Evolutionary conservation across 2,329 filamentous ascomycete genomes (phyloP).

Genomic region (Fusarium pseudocircinatum): DNA sequence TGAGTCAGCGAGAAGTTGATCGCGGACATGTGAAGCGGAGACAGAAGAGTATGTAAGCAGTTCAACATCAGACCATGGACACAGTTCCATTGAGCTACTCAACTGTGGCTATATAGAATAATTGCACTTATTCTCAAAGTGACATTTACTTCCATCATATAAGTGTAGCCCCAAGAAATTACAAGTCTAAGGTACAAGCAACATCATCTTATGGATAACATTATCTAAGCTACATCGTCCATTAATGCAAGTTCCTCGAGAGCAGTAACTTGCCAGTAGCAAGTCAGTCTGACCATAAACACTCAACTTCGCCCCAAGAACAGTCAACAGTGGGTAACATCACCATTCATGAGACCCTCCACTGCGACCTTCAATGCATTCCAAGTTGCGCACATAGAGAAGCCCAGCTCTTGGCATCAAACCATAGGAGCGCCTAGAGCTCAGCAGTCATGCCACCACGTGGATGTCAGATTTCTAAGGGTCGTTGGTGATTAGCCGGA

Average conservation of each 20-base stretch:
- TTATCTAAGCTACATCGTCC: too few relatives aligned
- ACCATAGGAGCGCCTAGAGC: neutral
- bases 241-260: too few relatives aligned
- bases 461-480: neutral
- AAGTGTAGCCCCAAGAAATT: too few relatives aligned
- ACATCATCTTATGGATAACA: too few relatives aligned
- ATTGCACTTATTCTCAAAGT: accelerated
- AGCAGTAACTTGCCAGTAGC: accelerated
- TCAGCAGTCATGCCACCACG: neutral
- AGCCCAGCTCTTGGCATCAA: neutral
- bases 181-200: neutral
- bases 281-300: accelerated
- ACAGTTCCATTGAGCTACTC: accelerated
- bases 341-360: accelerated
- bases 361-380: neutral
- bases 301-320: accelerated
- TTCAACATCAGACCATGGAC: neutral
- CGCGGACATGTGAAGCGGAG: neutral
- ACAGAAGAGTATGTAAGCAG: neutral
- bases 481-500: neutral
- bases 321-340: accelerated
- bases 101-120: too few relatives aligned
- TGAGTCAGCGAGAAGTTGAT: neutral
- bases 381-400: neutral
- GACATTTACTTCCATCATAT: accelerated